Conservation (phyloP, 2,329 filamentous ascomycete genomes). For the Fusarium brachygibbosum region DNA sequence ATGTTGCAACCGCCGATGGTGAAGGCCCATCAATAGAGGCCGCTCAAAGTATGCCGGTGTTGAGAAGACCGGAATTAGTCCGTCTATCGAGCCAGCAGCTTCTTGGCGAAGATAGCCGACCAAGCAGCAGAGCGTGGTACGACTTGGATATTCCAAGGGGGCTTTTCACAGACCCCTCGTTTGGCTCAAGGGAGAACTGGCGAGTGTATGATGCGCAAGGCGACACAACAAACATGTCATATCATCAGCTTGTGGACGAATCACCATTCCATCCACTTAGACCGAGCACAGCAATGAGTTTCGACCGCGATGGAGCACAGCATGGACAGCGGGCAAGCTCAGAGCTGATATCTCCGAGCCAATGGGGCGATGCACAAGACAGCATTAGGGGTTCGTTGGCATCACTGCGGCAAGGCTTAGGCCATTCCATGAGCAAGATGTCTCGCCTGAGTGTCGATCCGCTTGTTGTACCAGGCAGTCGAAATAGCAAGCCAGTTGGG, state of each 20-base stretch:
- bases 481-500: constrained; percentile 24
- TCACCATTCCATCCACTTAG: constrained; percentile 58
- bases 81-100: constrained; percentile 43
- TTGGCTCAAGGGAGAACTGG: constrained; percentile 57
- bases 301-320: constrained; percentile 35
- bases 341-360: constrained; percentile 44
- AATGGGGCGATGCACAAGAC: constrained; percentile 46
- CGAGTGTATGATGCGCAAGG: constrained; percentile 48
- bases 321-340: constrained; percentile 42
- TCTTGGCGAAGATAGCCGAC: constrained; percentile 29
- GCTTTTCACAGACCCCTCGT: constrained; percentile 51
- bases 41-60: constrained; percentile 44
- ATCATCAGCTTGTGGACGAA: constrained; percentile 53
- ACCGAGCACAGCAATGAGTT: constrained; percentile 44
- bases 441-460: constrained; percentile 35
- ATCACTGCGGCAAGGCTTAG: constrained; percentile 35
- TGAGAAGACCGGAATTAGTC: constrained; percentile 46
- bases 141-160: constrained; percentile 45
- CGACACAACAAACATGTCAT: constrained; percentile 50
- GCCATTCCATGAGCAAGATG: constrained; percentile 24
- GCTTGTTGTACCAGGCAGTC: constrained; percentile 27
- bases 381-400: constrained; percentile 40
- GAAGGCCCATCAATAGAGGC: constrained; percentile 33
- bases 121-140: constrained; percentile 45
- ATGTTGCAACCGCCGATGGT: constrained; percentile 1